Evolutionary conservation across 805 yeast species (phyloP), one percentile per base, ranked within the genome.

Genomic region (Scheffersomyces coipomensis): DNA sequence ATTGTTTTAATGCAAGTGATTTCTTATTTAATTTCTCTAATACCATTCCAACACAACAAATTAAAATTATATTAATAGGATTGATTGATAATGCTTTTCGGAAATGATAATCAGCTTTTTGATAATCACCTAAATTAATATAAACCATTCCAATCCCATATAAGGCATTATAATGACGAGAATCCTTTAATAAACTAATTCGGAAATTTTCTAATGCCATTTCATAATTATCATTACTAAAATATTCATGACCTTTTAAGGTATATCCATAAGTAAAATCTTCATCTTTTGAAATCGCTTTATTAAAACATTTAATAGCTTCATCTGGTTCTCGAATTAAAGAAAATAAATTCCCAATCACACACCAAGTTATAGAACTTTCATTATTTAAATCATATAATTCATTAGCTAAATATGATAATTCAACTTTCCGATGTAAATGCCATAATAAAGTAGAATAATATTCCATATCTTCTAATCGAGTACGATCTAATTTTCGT

Each of bases 121-220:
- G 79, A 53, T 81, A 81, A 51, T 88, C 89, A 4, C 97, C 98
- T 37, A 89, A 65, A 53, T 88, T 87, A 58, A 88, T 75, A 58
- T 83, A 85, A 21, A 89, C 95, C 91, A 89, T 88, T 6, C 98
- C 99, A 40, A 93, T 77, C 19, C 99, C 99, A 55, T 93, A 93
- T 53, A 90, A 80, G 0, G 98, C 97, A 61, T 91, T 93, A 62
- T 90, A 93, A 57, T 88, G 97, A 41, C 89, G 72, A 34, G 83
- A 74, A 53, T 91, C 96, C 30, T 82, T 73, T 18, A 83, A 66
- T 33, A 93, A 70, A 3, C 97, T 95, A 45, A 73, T 71, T 26
- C 96, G 64, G 72, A 89, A 93, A 44, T 88, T 79, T 40, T 84
- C 87, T 45, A 85, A 75, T 0, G 99, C 97, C 55, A 81, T 78